Percentiles rank a stretch among this genome's conserved stretches.
phyloP scores from a whole-genome alignment of 768 basidiomycete genomes.

The Amanita jacksonii region DNA sequence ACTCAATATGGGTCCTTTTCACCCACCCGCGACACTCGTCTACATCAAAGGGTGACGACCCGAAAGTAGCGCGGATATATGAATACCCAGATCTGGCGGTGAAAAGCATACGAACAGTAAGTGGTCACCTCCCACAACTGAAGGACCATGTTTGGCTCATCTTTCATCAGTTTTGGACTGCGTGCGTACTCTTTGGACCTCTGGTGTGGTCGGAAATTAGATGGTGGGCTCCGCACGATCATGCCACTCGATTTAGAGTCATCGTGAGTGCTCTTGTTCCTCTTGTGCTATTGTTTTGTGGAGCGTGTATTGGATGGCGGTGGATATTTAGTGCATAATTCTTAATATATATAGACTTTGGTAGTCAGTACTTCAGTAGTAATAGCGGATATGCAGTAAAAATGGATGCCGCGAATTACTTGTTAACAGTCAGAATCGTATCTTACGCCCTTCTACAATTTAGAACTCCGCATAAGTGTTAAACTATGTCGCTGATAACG shows the following conservation, averaged over 20 bases:
- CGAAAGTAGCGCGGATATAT: conserved; percentile 34
- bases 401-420: too few relatives aligned
- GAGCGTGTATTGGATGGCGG: not conserved
- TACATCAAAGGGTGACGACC: conserved; percentile 24
- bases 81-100: conserved; percentile 63
- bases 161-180: conserved; percentile 69
- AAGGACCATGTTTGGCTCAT: too few relatives aligned
- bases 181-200: conserved; percentile 82
- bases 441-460: too few relatives aligned
- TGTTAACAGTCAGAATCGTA: too few relatives aligned
- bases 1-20: conserved; percentile 88
- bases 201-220: conserved; percentile 81
- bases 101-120: conserved; percentile 60
- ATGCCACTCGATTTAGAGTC: not conserved
- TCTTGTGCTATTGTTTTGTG: not conserved
- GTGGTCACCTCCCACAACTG: too few relatives aligned
- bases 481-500: too few relatives aligned
- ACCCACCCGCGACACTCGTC: conserved; percentile 32
- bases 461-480: too few relatives aligned
- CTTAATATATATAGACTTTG: too few relatives aligned
- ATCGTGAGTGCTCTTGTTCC: conserved; percentile 1
- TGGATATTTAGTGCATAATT: too few relatives aligned
- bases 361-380: too few relatives aligned
- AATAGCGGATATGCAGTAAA: too few relatives aligned
- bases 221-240: conserved; percentile 44